Conservation (phyloP, 1,139 yeast genomes). For the Yamadazyma sp. region DNA sequence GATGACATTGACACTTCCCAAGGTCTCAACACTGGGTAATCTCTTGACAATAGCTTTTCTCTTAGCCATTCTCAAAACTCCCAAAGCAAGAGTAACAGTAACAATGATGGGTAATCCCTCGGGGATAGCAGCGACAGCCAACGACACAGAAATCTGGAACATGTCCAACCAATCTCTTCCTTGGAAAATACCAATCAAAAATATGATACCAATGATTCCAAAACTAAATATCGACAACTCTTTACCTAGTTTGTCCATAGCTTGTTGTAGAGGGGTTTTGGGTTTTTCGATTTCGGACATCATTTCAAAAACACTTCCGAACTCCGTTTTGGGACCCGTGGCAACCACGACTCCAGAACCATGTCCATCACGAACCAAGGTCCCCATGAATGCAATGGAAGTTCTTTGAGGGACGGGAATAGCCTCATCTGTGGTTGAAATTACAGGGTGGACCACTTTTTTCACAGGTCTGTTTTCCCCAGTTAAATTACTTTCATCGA, state of each 20-base stretch:
- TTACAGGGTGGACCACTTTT: slow-evolving; percentile 48
- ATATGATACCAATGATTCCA: slow-evolving; percentile 80
- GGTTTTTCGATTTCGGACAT: slow-evolving; percentile 94
- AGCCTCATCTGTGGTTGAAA: slow-evolving; percentile 18
- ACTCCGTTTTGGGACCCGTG: slow-evolving; percentile 83
- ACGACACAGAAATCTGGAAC: slow-evolving; percentile 94
- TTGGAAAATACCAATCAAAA: slow-evolving; percentile 81
- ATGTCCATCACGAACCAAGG: slow-evolving; percentile 90
- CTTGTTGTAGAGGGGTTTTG: slow-evolving; percentile 88
- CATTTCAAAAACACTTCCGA: slow-evolving; percentile 89
- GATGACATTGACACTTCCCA: slow-evolving; percentile 92
- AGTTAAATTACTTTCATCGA: slow-evolving; percentile 91
- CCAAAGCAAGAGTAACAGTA: slow-evolving; percentile 91
- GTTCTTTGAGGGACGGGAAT: slow-evolving; percentile 63
- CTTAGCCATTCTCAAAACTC: slow-evolving; percentile 93
- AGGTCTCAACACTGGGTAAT: slow-evolving; percentile 91
- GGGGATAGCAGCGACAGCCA: slow-evolving; percentile 98
- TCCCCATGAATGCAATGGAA: slow-evolving; percentile 92
- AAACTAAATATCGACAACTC: slow-evolving; percentile 83
- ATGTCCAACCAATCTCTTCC: slow-evolving; percentile 94
- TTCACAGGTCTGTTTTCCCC: slow-evolving; percentile 90
- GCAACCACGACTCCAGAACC: slow-evolving; percentile 93
- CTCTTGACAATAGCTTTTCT: slow-evolving; percentile 91
- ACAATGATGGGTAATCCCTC: slow-evolving; percentile 97
- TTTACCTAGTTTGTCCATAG: slow-evolving; percentile 93